Base-by-base conservation (phyloP, 148 eudicot species). In the Diospyros kaki region DNA sequence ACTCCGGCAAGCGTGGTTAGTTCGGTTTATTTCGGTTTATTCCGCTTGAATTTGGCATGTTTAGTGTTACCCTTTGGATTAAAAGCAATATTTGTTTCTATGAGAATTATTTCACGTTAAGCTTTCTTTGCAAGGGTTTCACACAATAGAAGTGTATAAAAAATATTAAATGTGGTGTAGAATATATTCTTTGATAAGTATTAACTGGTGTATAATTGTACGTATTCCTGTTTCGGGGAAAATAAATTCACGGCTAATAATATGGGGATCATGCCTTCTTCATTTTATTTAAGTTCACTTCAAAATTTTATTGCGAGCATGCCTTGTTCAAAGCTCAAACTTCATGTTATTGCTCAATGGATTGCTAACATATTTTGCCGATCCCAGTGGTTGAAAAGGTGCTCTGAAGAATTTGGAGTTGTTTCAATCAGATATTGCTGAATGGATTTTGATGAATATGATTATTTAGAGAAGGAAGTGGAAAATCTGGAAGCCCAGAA, bases 381-480 rank as follows among this genome's bases (percentile, higher is more conserved):
- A 39, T 73, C 45, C 9, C 11, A 9, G 53, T 15, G 60, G 42
- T 60, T 41, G 52, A 11, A 63, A 64, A 62, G 9, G 55, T 71
- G 50, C 43, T 9, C 42, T 43, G 1, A 60, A 0, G 11, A 11
- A 18, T 17, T 14, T 48, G 28, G 48, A 62, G 51, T 69, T 69
- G 10, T 71, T 77, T 74, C 43, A 65, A 58, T 75, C 63, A 56
- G 66, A 71, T 68, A 56, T 66, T 46, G 43, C 54, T 38, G 52
- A 14, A 91, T 93, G 98, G 96, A 88, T 82, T 89, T 88, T 76
- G 92, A 91, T 52, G 98, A 93, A 85, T 88, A 86, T 78, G 92
- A 91, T 50, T 91, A 86, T 75, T 72, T 91, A 78, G 98, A 93
- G 87, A 93, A 91, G 73, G 78, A 78, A 2, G 90, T 86, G 46